These are phyloP conservation scores for Annulohypoxylon stygium DNA, from an alignment of 495 filamentous ascomycete species.

Conservation along the genomic window DNA sequence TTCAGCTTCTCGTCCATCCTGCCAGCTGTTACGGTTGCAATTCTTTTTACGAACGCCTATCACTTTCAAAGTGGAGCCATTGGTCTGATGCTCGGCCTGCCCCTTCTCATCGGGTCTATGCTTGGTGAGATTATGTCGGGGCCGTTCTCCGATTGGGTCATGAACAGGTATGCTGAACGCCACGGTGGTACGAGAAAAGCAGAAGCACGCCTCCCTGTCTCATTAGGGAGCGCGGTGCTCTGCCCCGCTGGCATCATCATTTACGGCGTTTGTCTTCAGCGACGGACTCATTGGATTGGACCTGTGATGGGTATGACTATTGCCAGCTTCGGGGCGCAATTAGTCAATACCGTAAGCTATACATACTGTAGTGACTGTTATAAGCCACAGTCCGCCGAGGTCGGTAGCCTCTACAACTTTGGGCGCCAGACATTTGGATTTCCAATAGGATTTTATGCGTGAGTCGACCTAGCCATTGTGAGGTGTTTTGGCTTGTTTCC, in stretches of 20 bases:
- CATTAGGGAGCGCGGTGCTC: not conserved
- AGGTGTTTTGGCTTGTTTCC: not conserved
- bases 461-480: not conserved
- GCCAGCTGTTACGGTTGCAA: not conserved
- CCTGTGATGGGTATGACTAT: conserved; percentile 1
- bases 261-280: conserved; percentile 1
- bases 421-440: not conserved
- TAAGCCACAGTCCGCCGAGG: not conserved
- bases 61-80: conserved; percentile 1
- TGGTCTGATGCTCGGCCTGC: conserved; percentile 2
- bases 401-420: conserved; percentile 1
- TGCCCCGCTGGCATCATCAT: conserved; percentile 1
- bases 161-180: not conserved
- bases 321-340: not conserved
- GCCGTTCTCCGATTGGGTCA: not conserved
- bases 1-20: not conserved
- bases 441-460: not conserved
- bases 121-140: conserved; percentile 4
- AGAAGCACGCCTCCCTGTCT: not conserved
- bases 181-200: not conserved
- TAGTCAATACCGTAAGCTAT: conserved; percentile 3
- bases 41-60: not conserved
- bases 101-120: conserved; percentile 1
- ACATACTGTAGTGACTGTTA: conserved; percentile 1
- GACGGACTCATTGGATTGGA: not conserved